phyloP scores from a whole-genome alignment of 2,329 filamentous ascomycete genomes.

The Eutypella sp. region DNA sequence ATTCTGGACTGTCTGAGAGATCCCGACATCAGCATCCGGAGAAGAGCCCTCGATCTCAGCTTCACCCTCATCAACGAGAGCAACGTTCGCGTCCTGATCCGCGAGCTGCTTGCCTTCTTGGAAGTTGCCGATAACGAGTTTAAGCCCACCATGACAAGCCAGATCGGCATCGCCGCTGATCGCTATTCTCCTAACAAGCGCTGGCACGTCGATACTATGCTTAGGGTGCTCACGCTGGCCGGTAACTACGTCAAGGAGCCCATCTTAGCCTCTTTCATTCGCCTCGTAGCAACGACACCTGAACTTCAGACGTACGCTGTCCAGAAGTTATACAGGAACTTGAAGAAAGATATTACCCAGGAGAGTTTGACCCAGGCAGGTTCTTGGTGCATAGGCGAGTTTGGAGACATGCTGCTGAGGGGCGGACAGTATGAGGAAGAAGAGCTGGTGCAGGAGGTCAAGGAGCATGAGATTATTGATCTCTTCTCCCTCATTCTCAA shows the following conservation, averaged over 20 bases:
- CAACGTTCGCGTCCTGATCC: constrained; percentile 88
- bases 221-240: constrained; percentile 86
- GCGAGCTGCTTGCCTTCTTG: constrained; percentile 89
- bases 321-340: constrained; percentile 83
- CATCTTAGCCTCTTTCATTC: constrained; percentile 93
- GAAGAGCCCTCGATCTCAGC: constrained; percentile 92
- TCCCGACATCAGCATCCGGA: constrained; percentile 94
- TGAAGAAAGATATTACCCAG: constrained; percentile 96
- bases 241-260: constrained; percentile 98
- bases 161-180: constrained; percentile 96
- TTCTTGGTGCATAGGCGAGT: constrained; percentile 97
- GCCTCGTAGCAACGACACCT: constrained; percentile 88
- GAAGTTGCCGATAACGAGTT: constrained; percentile 98
- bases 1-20: constrained; percentile 94
- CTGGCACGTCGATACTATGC: constrained; percentile 98
- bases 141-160: constrained; percentile 96
- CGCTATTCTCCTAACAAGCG: constrained; percentile 94
- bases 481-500: constrained; percentile 89
- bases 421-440: constrained; percentile 93
- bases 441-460: constrained; percentile 74
- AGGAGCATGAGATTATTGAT: constrained; percentile 85
- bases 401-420: constrained; percentile 81
- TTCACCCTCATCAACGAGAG: constrained; percentile 97
- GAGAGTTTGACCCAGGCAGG: constrained; percentile 91
- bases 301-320: constrained; percentile 95